A percentile compares a stretch with the other conserved stretches of the same genome.
phyloP scores from a whole-genome alignment of 768 basidiomycete genomes.

The Boletus bicolor region DNA sequence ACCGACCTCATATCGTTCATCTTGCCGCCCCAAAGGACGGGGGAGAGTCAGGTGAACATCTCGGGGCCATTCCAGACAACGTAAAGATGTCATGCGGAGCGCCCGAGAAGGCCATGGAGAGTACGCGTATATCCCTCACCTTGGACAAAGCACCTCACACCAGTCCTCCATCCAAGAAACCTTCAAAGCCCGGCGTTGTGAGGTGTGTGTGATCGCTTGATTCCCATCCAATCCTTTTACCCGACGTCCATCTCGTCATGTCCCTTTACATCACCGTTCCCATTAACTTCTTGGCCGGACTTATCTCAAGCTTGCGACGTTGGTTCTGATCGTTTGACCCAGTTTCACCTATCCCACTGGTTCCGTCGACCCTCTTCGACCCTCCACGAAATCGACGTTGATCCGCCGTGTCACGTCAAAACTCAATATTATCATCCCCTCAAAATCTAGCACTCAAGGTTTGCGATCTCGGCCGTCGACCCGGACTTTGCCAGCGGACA shows the following conservation, averaged over 20 bases:
- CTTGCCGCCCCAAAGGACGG: slow-evolving; percentile 1
- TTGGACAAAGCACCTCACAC: not conserved
- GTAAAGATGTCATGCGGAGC: not conserved
- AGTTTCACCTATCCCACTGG: not conserved
- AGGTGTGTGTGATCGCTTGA: slow-evolving; percentile 13
- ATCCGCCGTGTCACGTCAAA: slow-evolving; percentile 32
- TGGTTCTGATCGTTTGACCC: slow-evolving; percentile 1
- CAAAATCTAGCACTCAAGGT: not conserved
- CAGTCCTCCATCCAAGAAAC: not conserved
- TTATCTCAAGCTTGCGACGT: not conserved
- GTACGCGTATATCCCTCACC: not conserved
- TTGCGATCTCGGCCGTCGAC: slow-evolving; percentile 14
- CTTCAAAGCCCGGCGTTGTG: not conserved
- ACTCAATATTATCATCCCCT: slow-evolving; percentile 22
- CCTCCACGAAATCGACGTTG: slow-evolving; percentile 15
- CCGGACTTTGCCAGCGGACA: slow-evolving; percentile 7
- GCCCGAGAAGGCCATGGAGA: not conserved
- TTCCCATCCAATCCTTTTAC: not conserved
- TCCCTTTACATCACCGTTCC: not conserved
- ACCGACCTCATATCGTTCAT: slow-evolving; percentile 2
- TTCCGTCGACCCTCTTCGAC: not conserved
- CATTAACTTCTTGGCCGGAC: not conserved
- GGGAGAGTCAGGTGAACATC: slow-evolving; percentile 4
- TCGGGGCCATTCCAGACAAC: not conserved
- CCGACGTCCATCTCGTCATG: slow-evolving; percentile 1